Percentiles rank a stretch among this genome's conserved stretches.
Evolutionary conservation across 495 filamentous ascomycete species (phyloP).

Genomic region (Xylaria intraflava): DNA sequence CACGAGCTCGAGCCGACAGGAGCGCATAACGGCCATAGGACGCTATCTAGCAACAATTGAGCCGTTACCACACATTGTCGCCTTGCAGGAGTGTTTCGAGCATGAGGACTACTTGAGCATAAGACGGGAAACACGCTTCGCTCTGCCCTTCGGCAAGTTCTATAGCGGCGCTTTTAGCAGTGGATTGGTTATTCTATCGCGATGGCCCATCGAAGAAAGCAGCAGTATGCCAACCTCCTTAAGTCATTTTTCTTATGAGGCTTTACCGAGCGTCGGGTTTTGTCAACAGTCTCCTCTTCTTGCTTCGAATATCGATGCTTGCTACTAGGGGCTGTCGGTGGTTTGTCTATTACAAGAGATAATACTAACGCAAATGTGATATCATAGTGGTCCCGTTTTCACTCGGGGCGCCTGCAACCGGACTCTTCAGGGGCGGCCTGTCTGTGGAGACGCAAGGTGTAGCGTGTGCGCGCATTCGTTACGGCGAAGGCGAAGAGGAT

Average conservation of each 20-base stretch:
- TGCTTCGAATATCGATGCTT: background rate
- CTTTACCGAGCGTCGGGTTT: background rate
- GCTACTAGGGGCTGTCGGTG: background rate
- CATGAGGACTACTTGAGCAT: conserved; percentile 84
- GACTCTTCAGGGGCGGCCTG: conserved; percentile 92
- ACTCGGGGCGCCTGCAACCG: conserved; percentile 88
- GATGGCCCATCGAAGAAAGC: conserved; percentile 94
- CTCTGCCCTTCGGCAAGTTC: conserved; percentile 92
- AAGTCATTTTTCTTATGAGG: background rate
- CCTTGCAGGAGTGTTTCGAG: conserved; percentile 93
- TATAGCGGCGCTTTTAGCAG: conserved; percentile 88
- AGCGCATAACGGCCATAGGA: conserved; percentile 80
- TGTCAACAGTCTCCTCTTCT: background rate
- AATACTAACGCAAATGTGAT: background rate
- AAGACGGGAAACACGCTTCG: conserved; percentile 60
- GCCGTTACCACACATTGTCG: conserved; percentile 78
- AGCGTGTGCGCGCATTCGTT: conserved; percentile 73
- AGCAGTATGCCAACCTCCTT: conserved; percentile 16
- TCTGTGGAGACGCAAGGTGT: conserved; percentile 85
- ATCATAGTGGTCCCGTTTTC: conserved; percentile 49
- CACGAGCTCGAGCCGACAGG: conserved; percentile 68
- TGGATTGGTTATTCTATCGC: conserved; percentile 85
- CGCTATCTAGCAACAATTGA: conserved; percentile 58
- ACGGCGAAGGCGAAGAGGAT: conserved; percentile 58
- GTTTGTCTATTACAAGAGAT: background rate